These are phyloP conservation scores for Colletotrichum chrysophilum DNA, from an alignment of 2,329 filamentous ascomycete genomes.

Conservation along the genomic window DNA sequence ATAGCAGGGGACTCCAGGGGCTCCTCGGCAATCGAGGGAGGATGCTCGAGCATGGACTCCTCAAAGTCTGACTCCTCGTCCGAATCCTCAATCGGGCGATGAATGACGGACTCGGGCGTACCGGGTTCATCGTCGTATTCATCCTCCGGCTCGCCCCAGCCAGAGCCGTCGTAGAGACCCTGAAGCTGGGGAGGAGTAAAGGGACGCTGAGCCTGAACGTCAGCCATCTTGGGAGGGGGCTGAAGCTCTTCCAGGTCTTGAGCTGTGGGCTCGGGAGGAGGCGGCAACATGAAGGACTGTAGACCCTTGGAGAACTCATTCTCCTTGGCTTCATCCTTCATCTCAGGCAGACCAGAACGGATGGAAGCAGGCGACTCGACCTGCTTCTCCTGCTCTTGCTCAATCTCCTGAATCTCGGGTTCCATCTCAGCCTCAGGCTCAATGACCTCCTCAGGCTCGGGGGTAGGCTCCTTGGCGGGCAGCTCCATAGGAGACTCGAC, in stretches of 20 bases:
- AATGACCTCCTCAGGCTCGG: not conserved
- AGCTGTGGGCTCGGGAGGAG: conserved; percentile 40
- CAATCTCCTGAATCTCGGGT: not conserved
- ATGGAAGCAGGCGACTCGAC: conserved; percentile 31
- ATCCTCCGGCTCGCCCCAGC: conserved; percentile 62
- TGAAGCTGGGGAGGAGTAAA: conserved; percentile 59
- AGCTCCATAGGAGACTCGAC: not conserved
- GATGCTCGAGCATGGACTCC: conserved; percentile 29
- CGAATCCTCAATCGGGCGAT: conserved; percentile 63
- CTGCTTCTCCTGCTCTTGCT: conserved; percentile 6
- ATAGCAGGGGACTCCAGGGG: conserved; percentile 66
- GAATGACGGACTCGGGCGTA: conserved; percentile 90
- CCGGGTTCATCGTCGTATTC: conserved; percentile 66
- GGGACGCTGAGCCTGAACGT: conserved; percentile 44
- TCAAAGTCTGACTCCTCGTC: conserved; percentile 37
- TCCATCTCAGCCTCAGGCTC: not conserved
- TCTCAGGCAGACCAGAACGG: conserved; percentile 26
- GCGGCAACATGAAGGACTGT: conserved; percentile 52
- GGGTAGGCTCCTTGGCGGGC: not conserved
- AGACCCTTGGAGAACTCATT: conserved; percentile 47
- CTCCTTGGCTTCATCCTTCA: conserved; percentile 29
- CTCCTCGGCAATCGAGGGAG: conserved; percentile 38
- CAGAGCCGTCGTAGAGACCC: conserved; percentile 67
- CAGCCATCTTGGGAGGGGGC: conserved; percentile 36
- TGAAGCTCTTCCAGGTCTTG: conserved; percentile 29